Conservation (phyloP, 208 protist genomes). For the Wallacemonas rigidus region DNA sequence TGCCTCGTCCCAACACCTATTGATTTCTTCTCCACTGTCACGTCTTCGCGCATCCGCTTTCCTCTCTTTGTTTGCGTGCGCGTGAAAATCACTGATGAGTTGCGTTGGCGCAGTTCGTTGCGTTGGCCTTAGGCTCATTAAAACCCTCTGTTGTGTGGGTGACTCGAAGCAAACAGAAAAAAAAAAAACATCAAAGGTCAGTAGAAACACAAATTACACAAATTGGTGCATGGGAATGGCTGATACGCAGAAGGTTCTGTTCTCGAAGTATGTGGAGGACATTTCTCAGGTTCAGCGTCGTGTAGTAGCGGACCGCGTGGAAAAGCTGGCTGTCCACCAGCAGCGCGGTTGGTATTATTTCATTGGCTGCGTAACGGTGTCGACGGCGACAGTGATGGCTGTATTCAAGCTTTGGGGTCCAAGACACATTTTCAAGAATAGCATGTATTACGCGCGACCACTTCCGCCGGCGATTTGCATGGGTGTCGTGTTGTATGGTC, state of each 20-base stretch:
- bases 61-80: too few relatives aligned
- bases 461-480: conserved; percentile 87
- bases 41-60: too few relatives aligned
- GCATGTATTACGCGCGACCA: conserved; percentile 84
- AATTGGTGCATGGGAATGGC: neutral
- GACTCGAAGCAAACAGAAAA: too few relatives aligned
- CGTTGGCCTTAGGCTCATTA: too few relatives aligned
- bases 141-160: too few relatives aligned
- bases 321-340: conserved; percentile 73
- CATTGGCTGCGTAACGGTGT: conserved; percentile 67
- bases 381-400: conserved; percentile 54
- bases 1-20: too few relatives aligned
- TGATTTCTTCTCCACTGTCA: too few relatives aligned
- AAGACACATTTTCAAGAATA: conserved; percentile 90
- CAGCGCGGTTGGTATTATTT: conserved; percentile 82
- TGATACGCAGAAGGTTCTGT: conserved; percentile 25
- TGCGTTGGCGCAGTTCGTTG: too few relatives aligned
- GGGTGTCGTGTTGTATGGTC: conserved; percentile 82
- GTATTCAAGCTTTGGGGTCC: conserved; percentile 87
- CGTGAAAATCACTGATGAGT: too few relatives aligned
- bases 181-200: neutral
- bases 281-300: conserved; percentile 74
- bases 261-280: conserved; percentile 77
- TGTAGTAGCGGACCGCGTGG: conserved; percentile 72
- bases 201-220: neutral